Evolutionary conservation across 1,284 basidiomycete genomes (phyloP).

Genomic region (Pseudozyma pruni): DNA sequence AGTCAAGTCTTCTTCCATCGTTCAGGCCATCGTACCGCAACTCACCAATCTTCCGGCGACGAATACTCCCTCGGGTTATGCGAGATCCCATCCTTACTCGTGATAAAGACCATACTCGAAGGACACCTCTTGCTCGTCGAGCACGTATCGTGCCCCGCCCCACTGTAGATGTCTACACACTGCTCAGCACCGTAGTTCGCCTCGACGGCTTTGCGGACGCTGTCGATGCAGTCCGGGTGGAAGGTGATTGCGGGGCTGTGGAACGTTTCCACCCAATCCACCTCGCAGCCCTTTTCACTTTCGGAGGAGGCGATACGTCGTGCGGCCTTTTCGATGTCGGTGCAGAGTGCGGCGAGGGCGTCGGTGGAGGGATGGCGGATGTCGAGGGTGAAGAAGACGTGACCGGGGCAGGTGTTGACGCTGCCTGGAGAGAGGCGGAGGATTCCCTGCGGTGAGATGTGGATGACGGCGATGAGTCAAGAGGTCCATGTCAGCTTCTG

Average conservation of each 20-base stretch:
- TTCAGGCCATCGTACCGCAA: too few species aligned
- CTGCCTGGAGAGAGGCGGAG: constrained; percentile 38
- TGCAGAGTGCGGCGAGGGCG: constrained; percentile 22
- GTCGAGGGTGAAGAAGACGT: constrained; percentile 44
- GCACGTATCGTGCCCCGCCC: constrained; percentile 50
- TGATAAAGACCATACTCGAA: constrained; percentile 46
- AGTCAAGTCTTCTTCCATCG: too few species aligned
- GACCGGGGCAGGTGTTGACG: constrained; percentile 43
- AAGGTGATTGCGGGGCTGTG: constrained; percentile 41
- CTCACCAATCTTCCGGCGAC: constrained; percentile 43
- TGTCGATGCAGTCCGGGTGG: constrained; percentile 34
- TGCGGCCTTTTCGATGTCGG: constrained; percentile 21
- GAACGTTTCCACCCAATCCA: constrained; percentile 42
- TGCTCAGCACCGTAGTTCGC: constrained; percentile 27
- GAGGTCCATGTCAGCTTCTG: background rate
- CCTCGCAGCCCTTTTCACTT: constrained; percentile 33
- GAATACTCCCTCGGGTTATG: constrained; percentile 42
- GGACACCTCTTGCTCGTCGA: constrained; percentile 44
- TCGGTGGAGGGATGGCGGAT: constrained; percentile 35
- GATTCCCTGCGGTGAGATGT: constrained; percentile 27
- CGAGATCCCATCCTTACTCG: constrained; percentile 45
- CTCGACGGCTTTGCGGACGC: constrained; percentile 35
- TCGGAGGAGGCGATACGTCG: constrained; percentile 17
- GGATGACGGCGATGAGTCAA: too few species aligned
- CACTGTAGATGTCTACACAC: constrained; percentile 34